A percentile compares a stretch with the other conserved stretches of the same genome.
These are phyloP conservation scores for Penicillium thymicola DNA, from an alignment of 2,329 filamentous ascomycete genomes.

Conservation along the genomic window DNA sequence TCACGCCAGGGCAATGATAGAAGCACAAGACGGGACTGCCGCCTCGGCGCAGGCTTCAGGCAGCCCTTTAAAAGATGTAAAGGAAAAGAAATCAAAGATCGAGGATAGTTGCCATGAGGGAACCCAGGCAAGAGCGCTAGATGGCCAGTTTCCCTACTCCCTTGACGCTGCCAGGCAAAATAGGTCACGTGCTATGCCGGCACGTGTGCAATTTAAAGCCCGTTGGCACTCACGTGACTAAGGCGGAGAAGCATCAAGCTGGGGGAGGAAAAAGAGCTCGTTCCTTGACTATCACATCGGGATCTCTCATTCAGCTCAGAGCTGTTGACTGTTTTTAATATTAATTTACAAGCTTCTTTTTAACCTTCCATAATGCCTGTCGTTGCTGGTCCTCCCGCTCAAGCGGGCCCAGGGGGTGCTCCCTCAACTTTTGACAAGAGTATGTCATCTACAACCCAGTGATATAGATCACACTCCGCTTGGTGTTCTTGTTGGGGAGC, in stretches of 20 bases:
- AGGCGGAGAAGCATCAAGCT: conserved; percentile 18
- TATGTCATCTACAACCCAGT: conserved; percentile 40
- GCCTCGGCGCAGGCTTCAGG: conserved; percentile 31
- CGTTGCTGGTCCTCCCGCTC: conserved; percentile 51
- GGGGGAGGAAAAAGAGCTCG: conserved; percentile 18
- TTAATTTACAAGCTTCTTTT: neutral
- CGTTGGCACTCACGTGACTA: conserved; percentile 19
- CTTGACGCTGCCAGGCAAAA: conserved; percentile 18
- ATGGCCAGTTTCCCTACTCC: conserved; percentile 21
- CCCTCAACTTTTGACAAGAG: conserved; percentile 70
- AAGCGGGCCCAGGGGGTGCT: conserved; percentile 44
- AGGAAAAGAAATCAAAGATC: conserved; percentile 20
- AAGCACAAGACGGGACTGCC: conserved; percentile 30
- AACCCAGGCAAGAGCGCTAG: conserved; percentile 20
- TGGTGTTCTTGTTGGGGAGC: neutral
- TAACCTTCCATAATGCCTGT: conserved; percentile 49
- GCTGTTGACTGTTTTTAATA: neutral
- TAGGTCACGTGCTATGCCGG: conserved; percentile 16
- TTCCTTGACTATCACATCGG: neutral
- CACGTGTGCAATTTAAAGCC: conserved; percentile 18
- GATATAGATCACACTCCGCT: conserved; percentile 10
- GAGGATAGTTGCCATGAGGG: conserved; percentile 27
- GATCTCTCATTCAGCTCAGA: conserved; percentile 1
- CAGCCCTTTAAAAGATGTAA: conserved; percentile 25
- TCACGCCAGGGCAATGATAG: conserved; percentile 25